Evolutionary conservation across 129 eudicot species (phyloP).

Genomic region (Artemisia tridentata): DNA sequence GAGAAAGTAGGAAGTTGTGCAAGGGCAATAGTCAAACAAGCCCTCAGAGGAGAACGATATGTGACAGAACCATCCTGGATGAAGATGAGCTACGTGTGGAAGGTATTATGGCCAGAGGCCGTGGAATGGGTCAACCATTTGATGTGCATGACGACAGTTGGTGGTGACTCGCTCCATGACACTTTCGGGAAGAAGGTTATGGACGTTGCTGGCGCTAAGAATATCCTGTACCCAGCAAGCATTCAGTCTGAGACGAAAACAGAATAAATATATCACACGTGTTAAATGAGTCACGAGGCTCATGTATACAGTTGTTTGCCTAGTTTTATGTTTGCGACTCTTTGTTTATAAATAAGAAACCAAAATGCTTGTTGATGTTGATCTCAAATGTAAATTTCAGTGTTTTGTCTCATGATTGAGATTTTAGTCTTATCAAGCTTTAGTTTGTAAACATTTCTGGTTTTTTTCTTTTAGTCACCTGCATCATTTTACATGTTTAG

Average conservation of each 20-base stretch:
- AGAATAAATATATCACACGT: slow-evolving; percentile 6
- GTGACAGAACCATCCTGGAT: slow-evolving; percentile 69
- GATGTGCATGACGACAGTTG: slow-evolving; percentile 28
- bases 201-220: slow-evolving; percentile 30
- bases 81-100: slow-evolving; percentile 42
- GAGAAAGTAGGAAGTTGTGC: slow-evolving; percentile 42
- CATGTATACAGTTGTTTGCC: background rate
- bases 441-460: background rate
- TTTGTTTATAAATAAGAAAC: slow-evolving; percentile 22
- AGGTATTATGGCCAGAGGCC: slow-evolving; percentile 59
- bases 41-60: slow-evolving; percentile 54
- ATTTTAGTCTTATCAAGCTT: background rate
- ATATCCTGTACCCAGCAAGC: slow-evolving; percentile 26
- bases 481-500: too few relatives aligned
- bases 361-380: background rate
- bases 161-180: slow-evolving; percentile 26
- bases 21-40: slow-evolving; percentile 51
- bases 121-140: slow-evolving; percentile 47
- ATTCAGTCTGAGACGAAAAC: slow-evolving; percentile 32
- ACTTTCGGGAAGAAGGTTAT: slow-evolving; percentile 36
- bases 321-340: background rate
- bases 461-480: too few relatives aligned
- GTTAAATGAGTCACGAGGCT: background rate
- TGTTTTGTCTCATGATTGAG: background rate
- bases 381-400: background rate